Conservation (phyloP, 2,329 filamentous ascomycete genomes). For the Colletotrichum echinochloae region DNA sequence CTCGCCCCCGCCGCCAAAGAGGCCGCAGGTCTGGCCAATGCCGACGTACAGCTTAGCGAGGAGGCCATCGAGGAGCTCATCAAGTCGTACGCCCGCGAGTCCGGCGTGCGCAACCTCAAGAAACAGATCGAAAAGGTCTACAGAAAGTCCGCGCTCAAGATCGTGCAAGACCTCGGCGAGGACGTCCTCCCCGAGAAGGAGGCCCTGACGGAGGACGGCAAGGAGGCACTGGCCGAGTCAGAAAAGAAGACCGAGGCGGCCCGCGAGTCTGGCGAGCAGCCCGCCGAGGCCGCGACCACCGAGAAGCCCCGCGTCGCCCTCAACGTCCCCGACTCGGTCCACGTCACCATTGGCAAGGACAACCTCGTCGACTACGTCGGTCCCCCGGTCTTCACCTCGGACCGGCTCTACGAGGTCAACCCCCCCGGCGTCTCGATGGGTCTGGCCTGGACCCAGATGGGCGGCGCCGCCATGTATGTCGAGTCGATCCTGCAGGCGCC, state of each 20-base stretch:
- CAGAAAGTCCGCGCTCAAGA: conserved; percentile 95
- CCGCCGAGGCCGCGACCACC: conserved; percentile 46
- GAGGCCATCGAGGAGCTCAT: conserved; percentile 96
- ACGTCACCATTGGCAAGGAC: conserved; percentile 87
- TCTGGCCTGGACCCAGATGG: conserved; percentile 97
- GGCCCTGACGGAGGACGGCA: conserved; percentile 87
- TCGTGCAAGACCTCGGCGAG: conserved; percentile 93
- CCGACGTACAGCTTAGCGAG: conserved; percentile 87
- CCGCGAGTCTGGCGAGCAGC: conserved; percentile 50
- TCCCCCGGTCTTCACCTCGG: conserved; percentile 93
- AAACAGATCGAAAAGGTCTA: conserved; percentile 99
- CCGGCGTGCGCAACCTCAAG: conserved; percentile 96
- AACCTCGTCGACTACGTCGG: conserved; percentile 98
- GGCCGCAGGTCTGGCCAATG: conserved; percentile 87
- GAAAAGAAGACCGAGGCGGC: conserved; percentile 76
- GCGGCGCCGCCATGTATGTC: conserved; percentile 95
- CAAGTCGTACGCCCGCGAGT: conserved; percentile 98
- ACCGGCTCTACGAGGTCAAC: conserved; percentile 93
- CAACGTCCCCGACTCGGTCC: conserved; percentile 86
- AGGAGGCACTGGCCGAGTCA: conserved; percentile 78
- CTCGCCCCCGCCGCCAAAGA: conserved; percentile 95
- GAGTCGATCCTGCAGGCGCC: conserved; percentile 94
- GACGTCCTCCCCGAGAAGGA: conserved; percentile 83
- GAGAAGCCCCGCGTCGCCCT: conserved; percentile 81
- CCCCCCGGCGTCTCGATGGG: conserved; percentile 98